Evolutionary conservation across 108 stramenopile genomes (phyloP).

Genomic region (Chaetoceros muelleri): DNA sequence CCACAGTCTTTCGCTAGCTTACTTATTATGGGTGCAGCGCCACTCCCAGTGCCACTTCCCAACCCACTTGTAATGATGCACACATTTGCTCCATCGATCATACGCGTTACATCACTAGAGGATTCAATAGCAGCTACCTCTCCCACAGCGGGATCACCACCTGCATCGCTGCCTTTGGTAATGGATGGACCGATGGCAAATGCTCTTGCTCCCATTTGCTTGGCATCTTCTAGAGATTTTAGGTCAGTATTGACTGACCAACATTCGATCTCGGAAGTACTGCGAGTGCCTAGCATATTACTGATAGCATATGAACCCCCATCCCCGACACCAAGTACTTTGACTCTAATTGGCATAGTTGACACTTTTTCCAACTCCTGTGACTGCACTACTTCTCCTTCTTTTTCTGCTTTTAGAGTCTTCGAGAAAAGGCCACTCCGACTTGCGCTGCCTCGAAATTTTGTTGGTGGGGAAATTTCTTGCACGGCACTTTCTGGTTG

Average conservation of each 20-base stretch:
- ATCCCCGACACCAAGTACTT: slow-evolving; percentile 57
- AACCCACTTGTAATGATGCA: slow-evolving; percentile 82
- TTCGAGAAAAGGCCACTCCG: no score
- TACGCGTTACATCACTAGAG: slow-evolving; percentile 46
- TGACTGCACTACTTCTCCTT: no score
- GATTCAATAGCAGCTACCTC: slow-evolving; percentile 66
- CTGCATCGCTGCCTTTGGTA: slow-evolving; percentile 59
- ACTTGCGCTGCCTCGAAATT: no score
- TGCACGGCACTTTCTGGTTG: no score
- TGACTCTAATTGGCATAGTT: slow-evolving; percentile 34
- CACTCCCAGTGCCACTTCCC: slow-evolving; percentile 85
- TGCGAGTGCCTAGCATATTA: slow-evolving; percentile 47
- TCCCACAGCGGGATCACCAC: slow-evolving; percentile 54
- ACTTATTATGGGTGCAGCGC: slow-evolving; percentile 72
- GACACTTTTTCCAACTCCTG: no score
- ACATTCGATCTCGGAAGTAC: slow-evolving; percentile 44
- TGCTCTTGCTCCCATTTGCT: slow-evolving; percentile 9
- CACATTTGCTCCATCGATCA: slow-evolving; percentile 73
- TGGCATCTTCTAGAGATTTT: slow-evolving; percentile 29
- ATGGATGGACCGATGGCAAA: slow-evolving; percentile 45
- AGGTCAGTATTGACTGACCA: slow-evolving; percentile 69
- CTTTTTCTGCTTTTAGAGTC: no score
- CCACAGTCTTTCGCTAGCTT: slow-evolving; percentile 70
- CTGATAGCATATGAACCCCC: slow-evolving; percentile 47
- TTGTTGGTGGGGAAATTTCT: no score